Base-by-base conservation (phyloP, 495 filamentous ascomycete species). In the Cetradonia linearis region DNA sequence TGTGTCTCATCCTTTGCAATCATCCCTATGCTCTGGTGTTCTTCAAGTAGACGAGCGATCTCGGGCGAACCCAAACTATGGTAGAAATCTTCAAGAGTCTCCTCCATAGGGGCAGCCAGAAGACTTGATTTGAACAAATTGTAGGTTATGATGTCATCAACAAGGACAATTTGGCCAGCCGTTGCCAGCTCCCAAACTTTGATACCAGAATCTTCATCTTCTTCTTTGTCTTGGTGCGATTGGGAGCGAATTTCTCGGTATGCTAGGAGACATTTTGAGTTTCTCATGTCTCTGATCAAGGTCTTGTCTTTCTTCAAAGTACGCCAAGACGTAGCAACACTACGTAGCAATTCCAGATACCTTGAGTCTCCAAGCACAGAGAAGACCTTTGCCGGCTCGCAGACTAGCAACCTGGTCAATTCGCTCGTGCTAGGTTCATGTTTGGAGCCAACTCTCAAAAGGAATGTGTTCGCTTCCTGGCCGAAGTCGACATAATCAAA, bases 401-500 rank as follows among this genome's bases (percentile, higher is more conserved):
- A 77, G 33, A 86, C 87, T 36, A 92, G 76, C 68, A 91, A 80
- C 11, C 80, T 76, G 3, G 91, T 91, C 66, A 99, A 78, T 70
- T 99, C 93, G 14, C 76, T 68, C 58, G 85, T 91, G 2, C 84
- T 95, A 1, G 94, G 94, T 68, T 97, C 92, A 56, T 82, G 80
- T 68, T 92, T 96, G 5, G 90, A 90, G 3, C 94, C 94, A 58
- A 88, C 86, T 55, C 85, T 85, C 65, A 90, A 77, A 7, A 99
- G 75, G 67, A 99, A 97, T 0, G 85, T 74, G 65, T 97, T 96
- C 4, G 89, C 92, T 66, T 91, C 83, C 55, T 78, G 70, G 4
- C 91, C 90, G 72, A 96, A 96, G 69, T 96, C 87, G 5, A 97
- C 89, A 72, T 95, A 99, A 69, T 96, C 91, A 63, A 97, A 95